These are phyloP conservation scores for Cercospora zeina DNA, from an alignment of 2,329 filamentous ascomycete species.

Conservation along the genomic window DNA sequence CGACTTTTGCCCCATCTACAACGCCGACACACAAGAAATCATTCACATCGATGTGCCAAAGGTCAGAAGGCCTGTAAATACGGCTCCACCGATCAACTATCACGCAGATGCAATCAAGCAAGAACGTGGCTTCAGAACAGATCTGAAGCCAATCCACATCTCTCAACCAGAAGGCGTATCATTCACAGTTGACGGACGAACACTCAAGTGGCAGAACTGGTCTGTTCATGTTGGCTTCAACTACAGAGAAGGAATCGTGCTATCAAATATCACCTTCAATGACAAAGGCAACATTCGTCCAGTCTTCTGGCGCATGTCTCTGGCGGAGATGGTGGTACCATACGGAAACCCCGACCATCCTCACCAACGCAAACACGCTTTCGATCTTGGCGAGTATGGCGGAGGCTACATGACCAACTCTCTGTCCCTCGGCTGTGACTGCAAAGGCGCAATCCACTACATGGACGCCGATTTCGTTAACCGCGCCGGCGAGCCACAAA, in stretches of 20 bases:
- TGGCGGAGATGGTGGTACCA: conserved; percentile 92
- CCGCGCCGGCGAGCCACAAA: conserved; percentile 66
- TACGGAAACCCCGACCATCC: conserved; percentile 80
- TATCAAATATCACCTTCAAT: conserved; percentile 87
- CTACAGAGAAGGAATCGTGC: conserved; percentile 85
- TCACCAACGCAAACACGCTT: conserved; percentile 76
- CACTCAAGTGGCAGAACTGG: conserved; percentile 89
- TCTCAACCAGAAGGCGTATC: conserved; percentile 87
- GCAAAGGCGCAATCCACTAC: conserved; percentile 89
- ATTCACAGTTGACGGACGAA: conserved; percentile 72
- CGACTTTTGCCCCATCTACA: conserved; percentile 92
- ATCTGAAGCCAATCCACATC: conserved; percentile 84
- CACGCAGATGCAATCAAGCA: conserved; percentile 70
- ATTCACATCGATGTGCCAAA: conserved; percentile 82
- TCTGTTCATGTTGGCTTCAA: conserved; percentile 92
- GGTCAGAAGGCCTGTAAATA: conserved; percentile 72
- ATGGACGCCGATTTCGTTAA: conserved; percentile 85
- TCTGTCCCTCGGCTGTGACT: conserved; percentile 74
- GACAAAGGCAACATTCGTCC: conserved; percentile 75
- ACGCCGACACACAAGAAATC: conserved; percentile 74
- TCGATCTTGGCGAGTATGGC: conserved; percentile 78
- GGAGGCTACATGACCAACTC: conserved; percentile 83
- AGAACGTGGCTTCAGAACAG: conserved; percentile 71
- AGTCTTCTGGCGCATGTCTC: conserved; percentile 83
- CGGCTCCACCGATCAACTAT: conserved; percentile 74